Base-by-base conservation (phyloP, 83 land plant species). In the Picea abies region DNA sequence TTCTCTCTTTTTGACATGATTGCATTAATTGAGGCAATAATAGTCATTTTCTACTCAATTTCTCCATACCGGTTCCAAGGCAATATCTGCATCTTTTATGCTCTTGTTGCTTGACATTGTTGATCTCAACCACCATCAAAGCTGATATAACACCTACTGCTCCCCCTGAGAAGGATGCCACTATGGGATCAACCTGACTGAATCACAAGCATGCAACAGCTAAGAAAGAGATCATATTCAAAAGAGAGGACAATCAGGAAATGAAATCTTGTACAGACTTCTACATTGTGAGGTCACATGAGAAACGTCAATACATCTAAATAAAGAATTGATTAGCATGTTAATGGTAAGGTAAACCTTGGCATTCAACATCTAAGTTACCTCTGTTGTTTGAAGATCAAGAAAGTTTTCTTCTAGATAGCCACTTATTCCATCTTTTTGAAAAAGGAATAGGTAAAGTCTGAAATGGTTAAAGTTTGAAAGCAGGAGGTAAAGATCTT, bases 111-210 rank as follows among this genome's bases (percentile, higher is more conserved):
- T 97, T 95, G 63, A 95, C 99, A 88, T 97, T 97, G 89, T 97
- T 97, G 39, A 97, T 78, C 84, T 97, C 99, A 78, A 97, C 96
- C 17, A 96, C 94, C 99, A 97, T 97, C 81, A 97, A 81, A 62
- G 99, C 92, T 79, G 99, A 93, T 65, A 97, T 95, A 26, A 97
- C 99, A 58, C 99, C 99, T 71, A 97, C 99, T 19, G 99, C 98
- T 58, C 99, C 99, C 49, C 99, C 99, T 19, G 99, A 95, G 82
- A 97, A 97, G 22, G 99, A 97, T 60, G 99, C 99, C 66, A 97
- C 99, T 78, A 97, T 97, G 10, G 99, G 99, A 90, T 97, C 99
- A 64, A 97, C 99, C 83, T 95, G 91, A 84, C 99, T 97, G 94
- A 60, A 82, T n/a, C 22, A 49, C 69, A 80, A 78, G 44, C 35